Evolutionary conservation across 805 yeast genomes (phyloP).

Genomic region (Cyberlindnera amylophila): DNA sequence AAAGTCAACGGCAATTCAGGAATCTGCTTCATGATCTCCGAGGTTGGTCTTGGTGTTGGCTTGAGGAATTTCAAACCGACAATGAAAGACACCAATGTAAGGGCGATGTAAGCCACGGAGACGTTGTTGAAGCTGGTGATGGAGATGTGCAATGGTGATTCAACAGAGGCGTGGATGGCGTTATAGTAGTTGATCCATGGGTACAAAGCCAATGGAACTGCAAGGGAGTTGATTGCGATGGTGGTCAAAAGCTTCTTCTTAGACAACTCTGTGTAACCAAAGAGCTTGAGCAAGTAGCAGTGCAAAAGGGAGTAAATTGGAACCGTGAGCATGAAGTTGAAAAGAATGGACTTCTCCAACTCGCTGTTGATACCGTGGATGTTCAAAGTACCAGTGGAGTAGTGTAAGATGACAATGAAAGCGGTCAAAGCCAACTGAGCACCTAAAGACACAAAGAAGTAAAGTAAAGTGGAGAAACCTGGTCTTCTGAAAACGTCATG

Average conservation of each 20-base stretch:
- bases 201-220: conserved; percentile 19
- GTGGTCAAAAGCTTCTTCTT: conserved; percentile 2
- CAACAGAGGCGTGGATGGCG: conserved; percentile 20
- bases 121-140: not conserved
- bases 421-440: conserved; percentile 16
- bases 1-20: conserved; percentile 27
- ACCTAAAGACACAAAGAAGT: conserved; percentile 21
- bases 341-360: conserved; percentile 5
- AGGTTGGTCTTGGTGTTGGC: conserved; percentile 9
- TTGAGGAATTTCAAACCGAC: conserved; percentile 13
- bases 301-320: conserved; percentile 18
- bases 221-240: conserved; percentile 16
- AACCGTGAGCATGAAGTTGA: conserved; percentile 15
- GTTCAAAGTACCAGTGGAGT: conserved; percentile 13
- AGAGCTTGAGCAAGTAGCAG: conserved; percentile 21
- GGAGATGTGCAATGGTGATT: conserved; percentile 24
- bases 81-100: conserved; percentile 15
- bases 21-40: conserved; percentile 22
- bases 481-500: conserved; percentile 27
- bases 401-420: conserved; percentile 4
- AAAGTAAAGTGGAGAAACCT: conserved; percentile 6
- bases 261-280: conserved; percentile 12
- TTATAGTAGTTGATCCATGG: conserved; percentile 15
- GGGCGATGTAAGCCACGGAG: conserved; percentile 10
- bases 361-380: conserved; percentile 15